phyloP scores from a whole-genome alignment of 75 land plant species.

The Pseudotsuga menziesii region DNA sequence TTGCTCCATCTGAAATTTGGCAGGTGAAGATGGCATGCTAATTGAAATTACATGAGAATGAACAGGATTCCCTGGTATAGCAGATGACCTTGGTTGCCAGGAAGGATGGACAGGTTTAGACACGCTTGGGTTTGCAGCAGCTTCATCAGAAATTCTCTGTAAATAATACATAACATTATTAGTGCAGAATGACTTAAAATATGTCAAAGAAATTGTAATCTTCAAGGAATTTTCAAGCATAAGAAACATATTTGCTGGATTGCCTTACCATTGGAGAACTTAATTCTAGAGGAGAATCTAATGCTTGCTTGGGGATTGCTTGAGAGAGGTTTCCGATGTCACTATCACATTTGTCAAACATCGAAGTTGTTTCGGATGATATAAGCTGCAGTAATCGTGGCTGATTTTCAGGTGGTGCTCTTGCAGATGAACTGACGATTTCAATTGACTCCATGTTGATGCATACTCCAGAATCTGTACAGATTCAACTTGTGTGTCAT shows the following conservation, averaged over 20 bases:
- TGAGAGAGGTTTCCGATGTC: background rate
- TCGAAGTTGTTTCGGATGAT: background rate
- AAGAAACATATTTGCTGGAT: background rate
- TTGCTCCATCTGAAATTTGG: conserved; percentile 9
- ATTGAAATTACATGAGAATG: conserved; percentile 30
- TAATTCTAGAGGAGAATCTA: background rate
- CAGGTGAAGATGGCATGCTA: conserved; percentile 63
- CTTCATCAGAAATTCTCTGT: conserved; percentile 1
- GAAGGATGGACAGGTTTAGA: background rate
- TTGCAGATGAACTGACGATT: background rate
- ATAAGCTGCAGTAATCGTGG: background rate
- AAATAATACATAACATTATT: background rate
- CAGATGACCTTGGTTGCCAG: background rate
- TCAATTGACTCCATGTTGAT: background rate
- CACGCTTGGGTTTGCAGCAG: background rate
- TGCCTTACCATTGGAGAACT: background rate
- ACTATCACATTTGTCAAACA: background rate
- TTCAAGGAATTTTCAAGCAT: background rate
- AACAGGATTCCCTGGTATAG: background rate
- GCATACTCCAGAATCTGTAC: background rate
- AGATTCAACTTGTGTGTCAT: background rate
- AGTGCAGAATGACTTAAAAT: too few relatives aligned
- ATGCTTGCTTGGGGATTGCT: background rate
- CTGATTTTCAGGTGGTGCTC: background rate
- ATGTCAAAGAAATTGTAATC: background rate